Evolutionary conservation across 2,329 filamentous ascomycete species (phyloP), one percentile per base, ranked within the genome.

Genomic region (Fusarium tanahbumbuense): DNA sequence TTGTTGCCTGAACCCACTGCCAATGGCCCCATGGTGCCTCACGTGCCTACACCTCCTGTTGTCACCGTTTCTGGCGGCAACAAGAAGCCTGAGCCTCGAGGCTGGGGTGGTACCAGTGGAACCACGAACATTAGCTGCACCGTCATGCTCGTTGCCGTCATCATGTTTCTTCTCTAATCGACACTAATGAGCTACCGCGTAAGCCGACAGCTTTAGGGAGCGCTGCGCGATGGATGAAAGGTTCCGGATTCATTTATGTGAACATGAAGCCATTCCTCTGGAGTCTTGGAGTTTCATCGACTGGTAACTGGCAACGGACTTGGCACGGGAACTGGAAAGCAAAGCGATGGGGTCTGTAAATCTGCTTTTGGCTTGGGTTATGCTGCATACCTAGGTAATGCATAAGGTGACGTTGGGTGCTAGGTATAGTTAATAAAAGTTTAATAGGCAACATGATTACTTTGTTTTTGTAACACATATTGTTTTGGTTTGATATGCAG

Each of bases 71-170:
- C 80, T 27, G 76, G 73, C 28, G 77, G 74, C 6, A 74, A 67
- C 60, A 80, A 79, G 74, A 76, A 76, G 61, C 74, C 76, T 4
- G 74, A 77, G 60, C 78, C 76, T 34, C 70, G 71, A 42, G 75
- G 74, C 32, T 77, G 76, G 60, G 76, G 74, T 8, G 67, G 68
- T 25, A 69, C 70, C 58, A 79, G 74, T 53, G 74, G 75, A 60
- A 74, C 73, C 22, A 75, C 78, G 63, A 77, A 78, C 57, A 72
- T 81, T 27, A 75, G 77, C 42, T 80, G 78, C 64, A 70, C 76
- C 40, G 70, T 82, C 67, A 77, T 83, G 77, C 69, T 82, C 55
- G 61, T 81, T 40, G 78, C 77, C 15, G 72, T 72, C 47, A 67
- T 80, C 52, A 76, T 79, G 74, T 76, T 79, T 41, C 60, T 78